These are phyloP conservation scores for Grosmannia huntii DNA, from an alignment of 2,329 filamentous ascomycete species.

Conservation along the genomic window DNA sequence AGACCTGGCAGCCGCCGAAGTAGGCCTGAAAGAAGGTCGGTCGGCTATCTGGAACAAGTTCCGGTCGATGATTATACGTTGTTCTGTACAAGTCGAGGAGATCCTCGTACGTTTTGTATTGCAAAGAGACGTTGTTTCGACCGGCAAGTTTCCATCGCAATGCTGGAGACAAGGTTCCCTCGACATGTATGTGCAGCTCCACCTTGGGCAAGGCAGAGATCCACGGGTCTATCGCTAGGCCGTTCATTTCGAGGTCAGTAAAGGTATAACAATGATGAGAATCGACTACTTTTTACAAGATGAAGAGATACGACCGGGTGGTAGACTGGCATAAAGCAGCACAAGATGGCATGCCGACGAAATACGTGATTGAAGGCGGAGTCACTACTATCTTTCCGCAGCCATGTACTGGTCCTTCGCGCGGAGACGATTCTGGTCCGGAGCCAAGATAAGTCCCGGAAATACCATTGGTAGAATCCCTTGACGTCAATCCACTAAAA, in stretches of 20 bases:
- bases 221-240: conserved; percentile 21
- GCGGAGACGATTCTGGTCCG: no score
- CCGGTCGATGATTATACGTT: conserved; percentile 26
- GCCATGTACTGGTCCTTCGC: no score
- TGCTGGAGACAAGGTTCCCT: conserved; percentile 28
- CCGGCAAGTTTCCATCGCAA: conserved; percentile 28
- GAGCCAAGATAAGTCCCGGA: no score
- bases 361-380: no score
- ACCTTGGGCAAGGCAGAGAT: conserved; percentile 27
- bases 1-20: conserved; percentile 59
- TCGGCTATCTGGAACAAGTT: conserved; percentile 17
- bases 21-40: conserved; percentile 56
- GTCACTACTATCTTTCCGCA: no score
- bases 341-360: no score
- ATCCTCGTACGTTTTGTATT: conserved; percentile 31
- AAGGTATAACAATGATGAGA: no score
- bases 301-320: no score
- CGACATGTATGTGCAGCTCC: conserved; percentile 33
- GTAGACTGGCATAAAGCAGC: no score
- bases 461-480: no score
- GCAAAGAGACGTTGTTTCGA: conserved; percentile 22
- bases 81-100: conserved; percentile 52
- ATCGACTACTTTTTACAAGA: no score
- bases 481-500: no score
- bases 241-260: conserved; percentile 15